Percentiles rank a stretch among this genome's conserved stretches.
These are phyloP conservation scores for Hypoxylon sp. DNA, from an alignment of 2,329 filamentous ascomycete species.

Conservation along the genomic window DNA sequence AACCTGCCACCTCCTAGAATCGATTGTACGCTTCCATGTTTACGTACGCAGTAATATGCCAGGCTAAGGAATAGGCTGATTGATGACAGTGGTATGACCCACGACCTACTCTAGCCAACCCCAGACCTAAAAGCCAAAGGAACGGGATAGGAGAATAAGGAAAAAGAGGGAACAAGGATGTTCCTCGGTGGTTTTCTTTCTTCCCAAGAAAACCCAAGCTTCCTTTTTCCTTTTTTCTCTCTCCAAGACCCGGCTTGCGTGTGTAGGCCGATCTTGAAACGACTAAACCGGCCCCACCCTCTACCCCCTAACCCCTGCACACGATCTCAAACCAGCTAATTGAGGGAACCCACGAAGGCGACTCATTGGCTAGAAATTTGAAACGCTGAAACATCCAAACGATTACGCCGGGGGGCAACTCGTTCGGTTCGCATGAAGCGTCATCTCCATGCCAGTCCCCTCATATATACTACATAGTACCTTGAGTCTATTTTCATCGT, in stretches of 20 bases:
- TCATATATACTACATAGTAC: conserved; percentile 24
- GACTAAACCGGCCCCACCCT: conserved; percentile 7
- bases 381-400: conserved; percentile 36
- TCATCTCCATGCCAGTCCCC: conserved; percentile 31
- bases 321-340: conserved; percentile 23
- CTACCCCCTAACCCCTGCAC: conserved; percentile 29
- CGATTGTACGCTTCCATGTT: not conserved
- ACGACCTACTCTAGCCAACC: not conserved
- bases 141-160: conserved; percentile 7
- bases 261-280: conserved; percentile 34
- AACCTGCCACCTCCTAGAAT: conserved; percentile 4
- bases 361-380: conserved; percentile 26
- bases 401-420: conserved; percentile 2
- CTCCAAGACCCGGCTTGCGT: conserved; percentile 19
- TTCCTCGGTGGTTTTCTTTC: conserved; percentile 23
- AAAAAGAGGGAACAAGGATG: conserved; percentile 9
- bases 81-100: no score
- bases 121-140: conserved; percentile 10
- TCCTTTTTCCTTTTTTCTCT: not conserved
- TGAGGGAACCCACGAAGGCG: conserved; percentile 24
- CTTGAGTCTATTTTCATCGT: not conserved
- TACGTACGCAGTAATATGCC: not conserved
- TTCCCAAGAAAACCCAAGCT: no score
- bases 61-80: conserved; percentile 17
- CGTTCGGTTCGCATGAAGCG: conserved; percentile 28